phyloP scores from a whole-genome alignment of 2,329 filamentous ascomycete species.

The Aureobasidium sp. region DNA sequence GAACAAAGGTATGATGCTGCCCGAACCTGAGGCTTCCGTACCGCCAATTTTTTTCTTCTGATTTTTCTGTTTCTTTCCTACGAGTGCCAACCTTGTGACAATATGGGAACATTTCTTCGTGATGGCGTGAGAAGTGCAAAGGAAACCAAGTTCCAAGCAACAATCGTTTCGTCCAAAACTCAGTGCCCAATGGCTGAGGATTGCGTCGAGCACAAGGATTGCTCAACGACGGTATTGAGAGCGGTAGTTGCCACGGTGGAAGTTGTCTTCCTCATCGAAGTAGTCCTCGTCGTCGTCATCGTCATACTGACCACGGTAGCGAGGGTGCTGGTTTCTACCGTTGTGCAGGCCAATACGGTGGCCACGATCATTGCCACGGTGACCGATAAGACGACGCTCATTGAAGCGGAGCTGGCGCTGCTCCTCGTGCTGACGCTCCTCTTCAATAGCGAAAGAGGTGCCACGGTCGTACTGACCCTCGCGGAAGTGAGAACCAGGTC shows the following conservation, averaged over 20 bases:
- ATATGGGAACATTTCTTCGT: neutral
- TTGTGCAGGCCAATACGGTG: neutral
- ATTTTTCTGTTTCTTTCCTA: neutral
- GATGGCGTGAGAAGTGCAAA: neutral
- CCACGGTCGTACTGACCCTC: conserved; percentile 77
- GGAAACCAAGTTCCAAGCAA: neutral
- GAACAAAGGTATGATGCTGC: neutral
- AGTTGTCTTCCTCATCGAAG: neutral
- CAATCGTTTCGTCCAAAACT: neutral
- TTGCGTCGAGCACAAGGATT: neutral
- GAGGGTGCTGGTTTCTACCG: neutral
- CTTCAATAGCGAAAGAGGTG: conserved; percentile 44
- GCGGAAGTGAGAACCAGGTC: conserved; percentile 63
- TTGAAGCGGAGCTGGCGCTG: neutral
- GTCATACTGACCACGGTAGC: neutral
- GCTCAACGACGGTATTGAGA: neutral
- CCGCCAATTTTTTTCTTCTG: neutral
- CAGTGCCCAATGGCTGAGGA: neutral
- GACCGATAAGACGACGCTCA: neutral
- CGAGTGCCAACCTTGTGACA: neutral
- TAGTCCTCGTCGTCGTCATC: conserved; percentile 1
- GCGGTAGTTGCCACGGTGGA: neutral
- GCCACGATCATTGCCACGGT: neutral
- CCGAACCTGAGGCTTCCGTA: neutral
- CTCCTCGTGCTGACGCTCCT: conserved; percentile 21